Percentiles rank a stretch among this genome's conserved stretches.
Conservation (phyloP, 2,329 filamentous ascomycete genomes). For the Colletotrichum tabaci region DNA sequence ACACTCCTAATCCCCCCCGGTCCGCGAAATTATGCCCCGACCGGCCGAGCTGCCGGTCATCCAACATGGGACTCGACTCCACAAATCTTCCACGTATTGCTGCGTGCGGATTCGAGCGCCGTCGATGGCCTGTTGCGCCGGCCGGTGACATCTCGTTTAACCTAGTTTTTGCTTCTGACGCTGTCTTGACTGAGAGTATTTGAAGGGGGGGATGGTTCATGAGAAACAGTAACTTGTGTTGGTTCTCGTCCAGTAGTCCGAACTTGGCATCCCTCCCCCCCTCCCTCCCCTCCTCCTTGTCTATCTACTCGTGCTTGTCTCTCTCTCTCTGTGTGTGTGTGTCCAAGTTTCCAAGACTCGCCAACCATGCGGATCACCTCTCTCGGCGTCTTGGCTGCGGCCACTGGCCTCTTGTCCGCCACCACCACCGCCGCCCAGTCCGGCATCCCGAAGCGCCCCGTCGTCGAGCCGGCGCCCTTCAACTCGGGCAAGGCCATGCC, state of each 20-base stretch:
- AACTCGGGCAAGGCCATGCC: conserved; percentile 32
- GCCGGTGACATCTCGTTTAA: neutral
- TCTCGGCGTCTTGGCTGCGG: conserved; percentile 13
- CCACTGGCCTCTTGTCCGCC: conserved; percentile 15
- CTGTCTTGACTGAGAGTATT: conserved; percentile 9
- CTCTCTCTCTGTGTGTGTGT: too few species aligned
- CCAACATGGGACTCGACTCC: conserved; percentile 2
- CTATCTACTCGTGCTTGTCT: too few species aligned
- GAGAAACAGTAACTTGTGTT: neutral
- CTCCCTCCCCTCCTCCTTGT: too few species aligned
- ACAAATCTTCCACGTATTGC: conserved; percentile 42
- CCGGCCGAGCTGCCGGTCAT: conserved; percentile 17
- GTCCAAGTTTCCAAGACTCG: neutral
- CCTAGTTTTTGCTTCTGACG: neutral
- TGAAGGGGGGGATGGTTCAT: neutral
- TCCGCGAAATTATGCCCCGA: conserved; percentile 34
- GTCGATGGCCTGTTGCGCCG: conserved; percentile 1
- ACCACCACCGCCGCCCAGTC: neutral
- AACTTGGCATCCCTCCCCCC: neutral
- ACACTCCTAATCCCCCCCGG: neutral
- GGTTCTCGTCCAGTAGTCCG: neutral
- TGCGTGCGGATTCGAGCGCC: neutral
- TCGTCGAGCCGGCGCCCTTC: conserved; percentile 32
- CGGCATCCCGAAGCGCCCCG: conserved; percentile 24
- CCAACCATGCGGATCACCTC: conserved; percentile 16